Evolutionary conservation across 108 stramenopile species (phyloP).

Genomic region (Cyclotella sp.): DNA sequence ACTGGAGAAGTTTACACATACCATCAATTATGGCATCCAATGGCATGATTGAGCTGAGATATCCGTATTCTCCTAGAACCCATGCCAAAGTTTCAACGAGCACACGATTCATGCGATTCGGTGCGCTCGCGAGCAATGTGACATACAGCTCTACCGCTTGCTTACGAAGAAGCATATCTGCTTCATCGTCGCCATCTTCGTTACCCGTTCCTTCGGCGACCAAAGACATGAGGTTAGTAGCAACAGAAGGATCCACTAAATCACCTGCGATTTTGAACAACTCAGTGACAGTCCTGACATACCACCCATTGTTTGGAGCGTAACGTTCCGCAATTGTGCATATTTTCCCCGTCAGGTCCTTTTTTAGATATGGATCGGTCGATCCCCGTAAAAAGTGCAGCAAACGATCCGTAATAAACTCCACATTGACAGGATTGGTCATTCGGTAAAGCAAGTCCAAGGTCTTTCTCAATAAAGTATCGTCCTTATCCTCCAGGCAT

Average conservation of each 20-base stretch:
- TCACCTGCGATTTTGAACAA: slow-evolving; percentile 96
- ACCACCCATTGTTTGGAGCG: slow-evolving; percentile 97
- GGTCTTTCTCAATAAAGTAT: slow-evolving; percentile 97
- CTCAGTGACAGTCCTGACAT: slow-evolving; percentile 53
- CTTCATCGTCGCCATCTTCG: slow-evolving; percentile 91
- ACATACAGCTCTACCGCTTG: slow-evolving; percentile 94
- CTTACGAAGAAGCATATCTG: slow-evolving; percentile 86
- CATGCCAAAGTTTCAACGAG: slow-evolving; percentile 96
- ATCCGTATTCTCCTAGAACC: slow-evolving; percentile 98
- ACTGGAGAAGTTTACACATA: slow-evolving; percentile 67
- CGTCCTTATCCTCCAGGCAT: slow-evolving; percentile 98
- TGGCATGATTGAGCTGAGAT: slow-evolving; percentile 70
- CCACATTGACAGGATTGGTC: slow-evolving; percentile 99
- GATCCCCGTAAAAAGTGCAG: slow-evolving; percentile 86
- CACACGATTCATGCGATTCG: slow-evolving; percentile 75
- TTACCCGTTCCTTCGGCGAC: slow-evolving; percentile 96
- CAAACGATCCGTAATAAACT: slow-evolving; percentile 95
- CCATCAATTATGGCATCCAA: slow-evolving; percentile 75
- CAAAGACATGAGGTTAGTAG: slow-evolving; percentile 94
- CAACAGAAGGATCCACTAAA: slow-evolving; percentile 89
- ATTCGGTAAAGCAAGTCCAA: slow-evolving; percentile 96
- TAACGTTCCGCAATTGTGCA: slow-evolving; percentile 95
- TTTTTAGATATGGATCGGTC: slow-evolving; percentile 90
- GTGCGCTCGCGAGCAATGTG: slow-evolving; percentile 72
- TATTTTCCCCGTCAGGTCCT: slow-evolving; percentile 92